phyloP scores from a whole-genome alignment of 192 early-diverging fungal genomes.

The Coemansia javaensis region DNA sequence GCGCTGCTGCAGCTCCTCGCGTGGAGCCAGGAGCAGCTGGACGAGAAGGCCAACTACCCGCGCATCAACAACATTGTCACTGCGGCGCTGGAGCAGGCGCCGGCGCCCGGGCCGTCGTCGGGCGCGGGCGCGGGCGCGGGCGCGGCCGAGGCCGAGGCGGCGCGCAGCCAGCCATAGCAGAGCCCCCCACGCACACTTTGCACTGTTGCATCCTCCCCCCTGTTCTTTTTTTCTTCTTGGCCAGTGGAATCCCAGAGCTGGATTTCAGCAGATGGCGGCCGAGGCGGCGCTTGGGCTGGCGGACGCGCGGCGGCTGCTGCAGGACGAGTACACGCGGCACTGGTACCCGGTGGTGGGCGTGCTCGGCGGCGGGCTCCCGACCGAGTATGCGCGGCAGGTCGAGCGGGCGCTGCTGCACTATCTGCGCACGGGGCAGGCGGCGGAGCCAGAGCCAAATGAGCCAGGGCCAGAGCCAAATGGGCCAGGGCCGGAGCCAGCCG shows the following conservation, averaged over 20 bases:
- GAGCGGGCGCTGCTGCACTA: conserved; percentile 28
- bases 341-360: conserved; percentile 42
- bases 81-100: conserved; percentile 65
- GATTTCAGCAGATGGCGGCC: conserved; percentile 5
- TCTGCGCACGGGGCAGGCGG: too few species aligned
- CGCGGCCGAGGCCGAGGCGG: not conserved
- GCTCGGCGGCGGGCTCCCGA: not conserved
- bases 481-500: too few species aligned
- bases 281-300: conserved; percentile 16
- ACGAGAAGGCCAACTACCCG: conserved; percentile 78
- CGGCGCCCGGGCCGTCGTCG: too few species aligned
- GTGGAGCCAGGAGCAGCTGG: conserved; percentile 90
- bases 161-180: too few species aligned
- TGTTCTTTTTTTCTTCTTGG: conserved; percentile 4
- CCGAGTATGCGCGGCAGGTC: conserved; percentile 33
- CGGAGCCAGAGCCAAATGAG: too few species aligned
- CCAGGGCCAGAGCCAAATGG: too few species aligned
- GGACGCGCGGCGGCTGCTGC: conserved; percentile 6
- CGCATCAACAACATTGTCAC: conserved; percentile 80
- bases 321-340: conserved; percentile 22
- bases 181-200: too few species aligned
- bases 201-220: conserved; percentile 1
- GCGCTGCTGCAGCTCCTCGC: conserved; percentile 84
- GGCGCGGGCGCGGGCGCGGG: conserved; percentile 2
- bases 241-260: not conserved